Evolutionary conservation across 257 asterid species (phyloP), one percentile per base, ranked within the genome.

Genomic region (Solanum sitiens): DNA sequence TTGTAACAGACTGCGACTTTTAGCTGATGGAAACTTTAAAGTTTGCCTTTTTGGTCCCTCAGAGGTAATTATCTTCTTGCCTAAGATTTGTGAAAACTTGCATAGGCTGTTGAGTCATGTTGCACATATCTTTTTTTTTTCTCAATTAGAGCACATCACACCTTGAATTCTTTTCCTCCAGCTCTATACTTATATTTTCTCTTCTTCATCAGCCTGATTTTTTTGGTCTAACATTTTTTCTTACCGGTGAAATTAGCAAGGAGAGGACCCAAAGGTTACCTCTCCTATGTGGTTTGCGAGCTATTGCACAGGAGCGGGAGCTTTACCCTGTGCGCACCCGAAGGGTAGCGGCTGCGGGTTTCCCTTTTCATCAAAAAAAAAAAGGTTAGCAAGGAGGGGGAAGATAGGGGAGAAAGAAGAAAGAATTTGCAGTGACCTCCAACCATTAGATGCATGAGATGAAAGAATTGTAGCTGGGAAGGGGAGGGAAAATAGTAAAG

Each of bases 41-140:
- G 99, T 97, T 70, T 97, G 99, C 95, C 99, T 96, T 83, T 96
- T 97, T 89, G 99, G 99, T 80, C 97, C 99, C 47, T 94, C 99
- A 8, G 99, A 96, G 99, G 99, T 97, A 89, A 91, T 53, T 87
- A 15, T 63, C 39, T 72, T 82, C n/a, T 14, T 84, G 50, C 13
- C 32, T 71, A 79, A 27, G 16, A 79, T 25, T 79, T 45, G 40
- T 79, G 42, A 79, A 45, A 79, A 79, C 67, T 45, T 79, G 85
- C 85, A 79, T 79, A 4, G 42, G 85, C 67, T 45, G 85, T 79
- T 45, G 23, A 44, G 65, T 4, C 25, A 15, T 79, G 6, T 79
- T 44, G 40, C 27, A 45, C 30, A 45, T 79, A 27, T 27, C 85
- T 80, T 47, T 18, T 47, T 25, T 40, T 21, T 71, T 80, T 47